Evolutionary conservation across 768 basidiomycete species (phyloP), one percentile per base, ranked within the genome.

Genomic region (Pleurotus tuber-regium): DNA sequence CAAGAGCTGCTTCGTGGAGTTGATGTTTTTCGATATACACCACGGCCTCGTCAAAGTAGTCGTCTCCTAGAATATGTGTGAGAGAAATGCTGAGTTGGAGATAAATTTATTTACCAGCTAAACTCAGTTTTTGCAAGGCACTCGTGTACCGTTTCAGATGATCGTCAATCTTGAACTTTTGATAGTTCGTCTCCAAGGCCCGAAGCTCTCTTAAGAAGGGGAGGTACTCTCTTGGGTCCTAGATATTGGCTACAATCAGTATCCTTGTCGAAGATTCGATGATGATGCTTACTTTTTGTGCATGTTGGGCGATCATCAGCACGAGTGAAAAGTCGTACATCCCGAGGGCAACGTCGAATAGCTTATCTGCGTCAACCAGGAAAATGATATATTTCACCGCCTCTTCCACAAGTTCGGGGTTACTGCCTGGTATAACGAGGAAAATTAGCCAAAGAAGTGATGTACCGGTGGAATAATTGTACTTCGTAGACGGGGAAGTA

Each of bases 311-410:
- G 35, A 99, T 82, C 86, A 98, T 87, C 19, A 98, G 73, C 5
- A 98, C 96, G 14, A 99, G 74, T 24, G 90, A 86, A 71, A 98
- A 98, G 68, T 99, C 94, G 63, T 99, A 99, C 94, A 98, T 98
- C 16, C 97, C 97, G 26, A 99, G 78, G 1, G 97, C 97, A 9
- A 90, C 89, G 65, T 98, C 86, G 70, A 96, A 98, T 3, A 99
- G 77, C 39, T 77, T 76, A 60, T 98, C 84, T 0, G 93, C 93
- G 58, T 98, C 92, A 16, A 93, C 92, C 26, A 99, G 80, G 77
- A 98, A 99, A 66, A 98, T 98, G 65, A 98, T 87, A 63, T 98
- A 99, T 64, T 95, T 98, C 61, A 98, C 89, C 4, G 97, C 97
- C 53, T 98, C 95, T 63, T 99, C 95, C 11, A 97, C 91, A 2